Evolutionary conservation across 2,329 filamentous ascomycete genomes (phyloP).

Genomic region (Aspergillus fijiensis): DNA sequence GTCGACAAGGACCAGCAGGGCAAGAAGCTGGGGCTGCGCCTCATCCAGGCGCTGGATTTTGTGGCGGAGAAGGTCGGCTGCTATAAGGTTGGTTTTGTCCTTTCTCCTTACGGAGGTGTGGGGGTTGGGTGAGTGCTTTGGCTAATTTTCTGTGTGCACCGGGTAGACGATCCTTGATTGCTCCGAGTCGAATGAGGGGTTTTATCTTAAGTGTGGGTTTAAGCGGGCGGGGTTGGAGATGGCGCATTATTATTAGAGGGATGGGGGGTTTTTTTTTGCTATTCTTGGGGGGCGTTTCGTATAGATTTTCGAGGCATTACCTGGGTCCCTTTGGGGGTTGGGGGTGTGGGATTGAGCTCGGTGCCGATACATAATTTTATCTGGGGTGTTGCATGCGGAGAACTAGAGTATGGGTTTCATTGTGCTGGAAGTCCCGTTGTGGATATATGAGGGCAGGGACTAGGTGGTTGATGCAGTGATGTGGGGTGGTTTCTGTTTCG

Average conservation of each 20-base stretch:
- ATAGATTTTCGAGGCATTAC: background rate
- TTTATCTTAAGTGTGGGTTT: constrained; percentile 98
- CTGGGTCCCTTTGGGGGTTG: background rate
- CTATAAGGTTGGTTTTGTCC: constrained; percentile 65
- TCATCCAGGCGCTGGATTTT: constrained; percentile 90
- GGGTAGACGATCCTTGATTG: constrained; percentile 86
- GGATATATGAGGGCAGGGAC: background rate
- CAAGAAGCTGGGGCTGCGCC: constrained; percentile 88
- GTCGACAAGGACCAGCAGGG: constrained; percentile 94
- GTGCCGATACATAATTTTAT: background rate
- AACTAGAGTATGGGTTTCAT: too few species aligned
- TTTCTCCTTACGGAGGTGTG: background rate
- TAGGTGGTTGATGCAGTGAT: too few species aligned
- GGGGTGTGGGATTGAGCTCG: background rate
- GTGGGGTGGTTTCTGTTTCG: background rate
- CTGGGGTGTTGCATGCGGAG: background rate
- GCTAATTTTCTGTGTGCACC: constrained; percentile 11
- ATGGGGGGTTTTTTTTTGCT: background rate
- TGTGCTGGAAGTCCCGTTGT: background rate
- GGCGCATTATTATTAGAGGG: constrained; percentile 77
- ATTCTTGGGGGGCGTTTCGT: background rate
- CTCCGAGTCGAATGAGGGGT: constrained; percentile 92
- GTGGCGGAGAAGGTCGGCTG: constrained; percentile 86
- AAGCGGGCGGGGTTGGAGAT: constrained; percentile 90
- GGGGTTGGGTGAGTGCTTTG: background rate